Base-by-base conservation (phyloP, 1,284 basidiomycete genomes). In the Agroathelia rolfsii region DNA sequence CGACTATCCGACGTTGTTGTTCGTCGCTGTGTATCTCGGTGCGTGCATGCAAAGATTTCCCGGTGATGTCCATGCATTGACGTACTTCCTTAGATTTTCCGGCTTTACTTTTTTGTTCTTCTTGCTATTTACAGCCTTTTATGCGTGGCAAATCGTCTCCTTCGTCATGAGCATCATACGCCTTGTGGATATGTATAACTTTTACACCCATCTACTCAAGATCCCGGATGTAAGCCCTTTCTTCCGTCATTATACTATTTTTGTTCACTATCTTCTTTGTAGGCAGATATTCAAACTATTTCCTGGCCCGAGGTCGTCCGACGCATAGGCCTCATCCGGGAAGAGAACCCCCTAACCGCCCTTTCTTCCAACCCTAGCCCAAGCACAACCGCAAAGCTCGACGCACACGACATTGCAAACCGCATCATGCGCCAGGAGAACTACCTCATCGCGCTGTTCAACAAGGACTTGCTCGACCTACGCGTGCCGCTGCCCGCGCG, bases 361-460 rank as follows among this genome's bases (percentile, higher is more conserved):
- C 61, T 87, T n/a, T 88, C 87, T 1, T 77, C 85, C 34, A 56
- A 68, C 48, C 58, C 63, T 39, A 50, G 65, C 29, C 49, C 66
- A 36, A 54, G 66, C 42, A 51, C 57, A 34, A 54, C 62, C 55
- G 60, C 64, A 50, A 68, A 59, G 17, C 74, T 97, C 8, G 94
- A 99, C 49, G 95, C 94, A 1, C 95, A 98, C 54, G 93, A 97
- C 52, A 76, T 94, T 34, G 90, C 90, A 4, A 94, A 93, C 52
- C 83, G 95, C 29, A 95, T 99, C 49, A 78, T 98, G 75, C 75
- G 94, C 12, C 88, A 95, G 54, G 92, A 97, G 55, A 99, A 99
- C 59, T 99, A 96, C 55, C 70, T 99, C 31, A 95, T 97, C 39
- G 93, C 94, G 0, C 59, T 99, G 10, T 96, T 98, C 61, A 97